Evolutionary conservation across 345 rosid species (phyloP).

Genomic region (Populus pruinosa): DNA sequence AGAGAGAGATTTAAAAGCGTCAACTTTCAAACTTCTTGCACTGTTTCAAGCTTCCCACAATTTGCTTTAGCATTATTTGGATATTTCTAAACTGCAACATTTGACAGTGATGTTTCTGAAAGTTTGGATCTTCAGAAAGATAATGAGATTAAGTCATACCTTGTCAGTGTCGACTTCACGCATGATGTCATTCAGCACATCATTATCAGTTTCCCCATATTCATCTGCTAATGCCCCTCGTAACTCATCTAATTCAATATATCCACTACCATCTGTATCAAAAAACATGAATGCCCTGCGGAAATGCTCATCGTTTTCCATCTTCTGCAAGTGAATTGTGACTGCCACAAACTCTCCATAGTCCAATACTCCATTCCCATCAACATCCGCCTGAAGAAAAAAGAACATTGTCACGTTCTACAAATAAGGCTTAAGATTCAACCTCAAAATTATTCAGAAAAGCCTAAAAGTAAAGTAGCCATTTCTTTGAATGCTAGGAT

Average conservation of each 20-base stretch:
- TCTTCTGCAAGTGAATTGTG: conserved; percentile 94
- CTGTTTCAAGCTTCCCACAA: not conserved
- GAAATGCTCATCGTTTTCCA: conserved; percentile 95
- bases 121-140: not conserved
- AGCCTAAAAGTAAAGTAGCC: not conserved
- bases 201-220: conserved; percentile 57
- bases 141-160: conserved; percentile 35
- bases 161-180: conserved; percentile 94
- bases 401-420: not conserved
- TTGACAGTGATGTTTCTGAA: not conserved
- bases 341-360: conserved; percentile 98
- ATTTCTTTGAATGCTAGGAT: conserved; percentile 1
- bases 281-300: conserved; percentile 89
- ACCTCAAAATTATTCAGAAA: not conserved
- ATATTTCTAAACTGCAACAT: not conserved
- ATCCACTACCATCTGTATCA: conserved; percentile 77
- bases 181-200: conserved; percentile 78
- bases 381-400: conserved; percentile 82
- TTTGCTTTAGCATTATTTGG: not conserved
- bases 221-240: conserved; percentile 74
- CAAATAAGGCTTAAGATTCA: conserved; percentile 6
- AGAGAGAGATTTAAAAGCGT: not conserved
- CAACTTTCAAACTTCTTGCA: not conserved
- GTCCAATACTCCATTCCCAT: conserved; percentile 82
- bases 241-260: conserved; percentile 74